Evolutionary conservation across 2,329 filamentous ascomycete species (phyloP), one percentile per base, ranked within the genome.

Genomic region (Diaporthe aspalathi): DNA sequence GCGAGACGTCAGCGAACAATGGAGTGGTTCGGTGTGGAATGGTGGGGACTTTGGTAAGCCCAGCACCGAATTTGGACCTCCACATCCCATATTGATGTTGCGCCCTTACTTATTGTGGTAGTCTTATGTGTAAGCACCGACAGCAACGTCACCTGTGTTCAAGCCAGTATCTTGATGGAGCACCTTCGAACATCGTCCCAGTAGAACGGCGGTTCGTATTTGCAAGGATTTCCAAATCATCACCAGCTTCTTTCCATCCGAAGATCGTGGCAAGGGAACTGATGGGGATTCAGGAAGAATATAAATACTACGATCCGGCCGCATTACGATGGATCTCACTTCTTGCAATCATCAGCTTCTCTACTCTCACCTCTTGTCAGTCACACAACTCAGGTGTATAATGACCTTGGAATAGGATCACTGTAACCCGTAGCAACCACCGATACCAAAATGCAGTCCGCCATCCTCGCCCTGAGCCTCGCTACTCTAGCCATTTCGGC

Each of bases 171-270:
- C 14, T 17, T 32, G 17, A 40, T 24, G 20, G 54, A 40, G 6
- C 3, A 9, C 11, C 2, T 24, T 32, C 38, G n/a, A n/a, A 43
- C n/a, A 35, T 2, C 8, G 27, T 7, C n/a, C 6, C 20, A 22
- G 8, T 43, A 16, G 35, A 27, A 27, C 5, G 2, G 3, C 20
- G 35, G 24, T 7, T 52, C 22, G 47, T 49, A 24, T 49, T 27
- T 27, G 1, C 24, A 2, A 4, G n/a, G n/a, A 2, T 17, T 17
- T 17, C 1, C 22, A 52, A 29, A 5, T 8, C 22, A 52, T 17
- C 24, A 0, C 2, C 14, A 24, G 14, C 2, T 17, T 52, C 0
- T 5, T 27, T 20, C 5, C 2, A 12, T 56, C 6, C n/a, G 14
- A 17, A 2, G 11, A 56, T 16, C 5, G 29, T 7, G 14, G 9